Base-by-base conservation (phyloP, 805 yeast genomes). In the Zygoascus tannicola region DNA sequence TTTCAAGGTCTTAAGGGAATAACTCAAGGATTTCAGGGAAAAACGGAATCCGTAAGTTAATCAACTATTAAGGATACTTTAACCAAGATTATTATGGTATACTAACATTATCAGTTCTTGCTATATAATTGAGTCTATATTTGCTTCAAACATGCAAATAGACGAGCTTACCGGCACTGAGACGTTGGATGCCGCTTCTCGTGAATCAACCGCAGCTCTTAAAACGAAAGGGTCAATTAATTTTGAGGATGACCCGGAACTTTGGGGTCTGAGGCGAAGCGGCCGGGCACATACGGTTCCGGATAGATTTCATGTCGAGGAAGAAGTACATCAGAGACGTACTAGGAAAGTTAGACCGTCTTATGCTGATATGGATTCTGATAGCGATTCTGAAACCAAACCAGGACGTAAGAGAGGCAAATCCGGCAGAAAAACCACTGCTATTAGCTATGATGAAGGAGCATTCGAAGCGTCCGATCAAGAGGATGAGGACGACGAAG, bases 211-310 rank as follows among this genome's bases (percentile, higher is more conserved):
- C 30, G 10, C 30, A 8, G 30, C 30, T 26, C 12, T 26, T 7
- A 26, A 26, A 8, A 12, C 10, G 7, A 26, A 26, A 8, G 30
- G 12, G 12, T 7, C 12, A 18, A 39, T 48, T 22, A 52, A 51
- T 38, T 52, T 42, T 40, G 56, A 54, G 18, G 47, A 51, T 12
- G 50, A 56, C 48, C 67, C 72, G 5, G 69, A 63, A 52, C 62
- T 68, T 21, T 68, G 67, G 47, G 73, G 73, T 12, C 56, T 68
- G 28, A 57, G 73, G 16, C 57, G 73, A 34, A 59, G 66, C 41
- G 54, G 62, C 8, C 57, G 70, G n/a, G 52, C 62, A 7, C 65
- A 60, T 44, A 43, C 44, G 2, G 58, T 55, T 5, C 65, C 64
- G 2, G 60, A 59, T 16, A 35, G 59, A 37, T 54, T 58, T 35